Conservation (phyloP, 768 basidiomycete genomes). For the Termitomyces sp. region DNA sequence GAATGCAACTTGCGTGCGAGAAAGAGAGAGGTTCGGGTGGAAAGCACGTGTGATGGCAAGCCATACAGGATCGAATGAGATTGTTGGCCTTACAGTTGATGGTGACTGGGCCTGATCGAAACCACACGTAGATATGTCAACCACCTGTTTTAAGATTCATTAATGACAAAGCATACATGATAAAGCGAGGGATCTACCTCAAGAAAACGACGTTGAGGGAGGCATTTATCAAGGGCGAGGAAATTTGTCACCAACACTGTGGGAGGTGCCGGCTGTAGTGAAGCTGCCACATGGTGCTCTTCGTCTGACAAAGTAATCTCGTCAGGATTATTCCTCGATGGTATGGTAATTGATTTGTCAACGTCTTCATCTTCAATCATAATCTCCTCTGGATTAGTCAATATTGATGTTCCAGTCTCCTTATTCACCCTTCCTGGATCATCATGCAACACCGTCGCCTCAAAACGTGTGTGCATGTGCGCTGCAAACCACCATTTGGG, state of each 20-base stretch:
- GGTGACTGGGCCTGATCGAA: slow-evolving; percentile 7
- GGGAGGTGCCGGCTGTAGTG: slow-evolving; percentile 13
- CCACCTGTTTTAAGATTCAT: slow-evolving; percentile 43
- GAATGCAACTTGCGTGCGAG: slow-evolving; percentile 46
- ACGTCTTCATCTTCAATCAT: slow-evolving; percentile 43
- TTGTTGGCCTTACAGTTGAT: slow-evolving; percentile 20
- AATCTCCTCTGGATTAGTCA: slow-evolving; percentile 34
- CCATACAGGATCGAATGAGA: slow-evolving; percentile 90
- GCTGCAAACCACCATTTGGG: slow-evolving; percentile 93
- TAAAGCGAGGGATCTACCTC: slow-evolving; percentile 47
- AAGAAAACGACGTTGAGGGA: slow-evolving; percentile 70
- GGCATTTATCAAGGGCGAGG: slow-evolving; percentile 89
- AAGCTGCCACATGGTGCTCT: slow-evolving; percentile 37
- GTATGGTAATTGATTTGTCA: slow-evolving; percentile 1
- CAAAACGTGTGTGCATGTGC: slow-evolving; percentile 85
- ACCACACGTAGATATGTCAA: slow-evolving; percentile 50
- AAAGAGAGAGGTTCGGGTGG: slow-evolving; percentile 68
- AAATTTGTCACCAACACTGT: slow-evolving; percentile 59
- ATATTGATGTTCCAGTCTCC: not conserved
- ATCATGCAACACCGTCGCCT: slow-evolving; percentile 59
- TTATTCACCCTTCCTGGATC: not conserved
- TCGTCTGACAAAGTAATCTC: slow-evolving; percentile 46
- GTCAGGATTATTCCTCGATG: slow-evolving; percentile 23
- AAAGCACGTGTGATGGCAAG: slow-evolving; percentile 89
- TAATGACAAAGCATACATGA: not conserved